A percentile compares a stretch with the other conserved stretches of the same genome.
phyloP scores from a whole-genome alignment of 140 eudicot species.

The Senecio squalidus region DNA sequence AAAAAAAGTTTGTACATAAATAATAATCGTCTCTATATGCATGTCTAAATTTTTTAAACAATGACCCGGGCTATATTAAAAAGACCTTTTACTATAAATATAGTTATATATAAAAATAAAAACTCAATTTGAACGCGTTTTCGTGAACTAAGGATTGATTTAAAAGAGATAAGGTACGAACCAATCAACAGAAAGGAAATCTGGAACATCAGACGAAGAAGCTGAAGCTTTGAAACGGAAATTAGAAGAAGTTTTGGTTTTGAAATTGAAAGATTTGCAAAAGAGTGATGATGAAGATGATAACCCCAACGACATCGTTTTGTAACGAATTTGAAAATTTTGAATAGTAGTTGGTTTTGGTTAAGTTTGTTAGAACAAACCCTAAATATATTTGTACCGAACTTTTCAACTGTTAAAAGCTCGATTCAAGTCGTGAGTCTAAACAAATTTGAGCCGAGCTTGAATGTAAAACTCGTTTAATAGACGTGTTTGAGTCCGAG shows the following conservation, averaged over 20 bases:
- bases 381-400: slow-evolving; percentile 7
- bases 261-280: slow-evolving; percentile 27
- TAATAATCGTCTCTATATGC: too few species aligned
- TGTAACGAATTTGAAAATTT: not conserved
- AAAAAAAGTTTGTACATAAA: too few species aligned
- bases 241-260: slow-evolving; percentile 19
- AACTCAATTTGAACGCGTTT: too few species aligned
- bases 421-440: too few species aligned
- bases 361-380: slow-evolving; percentile 9
- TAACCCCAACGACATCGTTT: slow-evolving; percentile 43
- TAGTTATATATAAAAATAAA: not conserved
- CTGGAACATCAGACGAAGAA: slow-evolving; percentile 78
- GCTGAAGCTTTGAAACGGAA: slow-evolving; percentile 61
- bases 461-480: too few species aligned
- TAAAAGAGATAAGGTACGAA: slow-evolving; percentile 11
- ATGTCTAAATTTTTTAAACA: too few species aligned
- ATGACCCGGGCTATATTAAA: too few species aligned
- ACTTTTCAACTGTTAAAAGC: too few species aligned
- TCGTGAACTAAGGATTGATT: too few species aligned
- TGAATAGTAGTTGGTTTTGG: slow-evolving; percentile 9
- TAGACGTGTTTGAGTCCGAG: too few species aligned
- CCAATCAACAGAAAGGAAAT: slow-evolving; percentile 80
- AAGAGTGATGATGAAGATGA: slow-evolving; percentile 36
- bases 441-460: too few species aligned
- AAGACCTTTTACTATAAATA: too few species aligned